These are phyloP conservation scores for Fusarium guadeloupense DNA, from an alignment of 2,329 filamentous ascomycete genomes.

Conservation along the genomic window DNA sequence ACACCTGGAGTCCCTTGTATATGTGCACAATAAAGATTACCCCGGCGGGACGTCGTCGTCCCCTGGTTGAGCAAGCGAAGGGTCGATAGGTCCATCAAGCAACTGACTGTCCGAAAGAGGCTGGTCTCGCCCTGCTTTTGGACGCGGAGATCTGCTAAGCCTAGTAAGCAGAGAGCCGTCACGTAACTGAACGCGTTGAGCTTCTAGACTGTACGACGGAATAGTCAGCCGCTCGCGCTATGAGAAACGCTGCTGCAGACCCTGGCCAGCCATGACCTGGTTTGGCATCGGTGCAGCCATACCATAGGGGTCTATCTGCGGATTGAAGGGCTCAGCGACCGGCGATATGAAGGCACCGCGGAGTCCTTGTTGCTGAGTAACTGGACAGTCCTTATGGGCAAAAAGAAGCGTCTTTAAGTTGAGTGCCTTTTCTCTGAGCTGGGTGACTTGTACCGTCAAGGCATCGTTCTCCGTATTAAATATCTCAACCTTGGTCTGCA, in stretches of 20 bases:
- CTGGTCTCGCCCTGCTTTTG: slow-evolving; percentile 7
- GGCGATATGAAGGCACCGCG: slow-evolving; percentile 66
- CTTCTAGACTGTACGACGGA: too few relatives aligned
- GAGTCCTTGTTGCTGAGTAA: slow-evolving; percentile 82
- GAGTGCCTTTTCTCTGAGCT: slow-evolving; percentile 90
- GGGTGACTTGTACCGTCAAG: slow-evolving; percentile 82
- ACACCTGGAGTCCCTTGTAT: slow-evolving; percentile 29
- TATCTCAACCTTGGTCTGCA: slow-evolving; percentile 95
- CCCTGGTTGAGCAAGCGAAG: slow-evolving; percentile 36
- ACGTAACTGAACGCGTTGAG: too few relatives aligned
- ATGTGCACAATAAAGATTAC: slow-evolving; percentile 36
- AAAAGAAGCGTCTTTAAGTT: slow-evolving; percentile 92
- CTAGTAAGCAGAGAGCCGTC: too few relatives aligned
- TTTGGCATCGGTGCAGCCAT: slow-evolving; percentile 63
- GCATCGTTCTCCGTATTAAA: slow-evolving; percentile 92
- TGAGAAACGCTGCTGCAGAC: slow-evolving; percentile 65
- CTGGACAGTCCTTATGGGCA: slow-evolving; percentile 95
- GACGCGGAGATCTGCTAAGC: too few relatives aligned
- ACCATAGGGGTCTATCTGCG: slow-evolving; percentile 67
- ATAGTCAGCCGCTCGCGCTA: slow-evolving; percentile 50
- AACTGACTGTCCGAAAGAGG: slow-evolving; percentile 5
- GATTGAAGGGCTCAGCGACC: slow-evolving; percentile 63
- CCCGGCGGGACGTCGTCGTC: slow-evolving; percentile 4
- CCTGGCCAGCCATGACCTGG: slow-evolving; percentile 65
- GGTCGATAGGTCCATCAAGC: slow-evolving; percentile 26